Evolutionary conservation across 164 flowering plant genomes (phyloP), one percentile per base, ranked within the genome.

Genomic region (Macadamia tetraphylla): DNA sequence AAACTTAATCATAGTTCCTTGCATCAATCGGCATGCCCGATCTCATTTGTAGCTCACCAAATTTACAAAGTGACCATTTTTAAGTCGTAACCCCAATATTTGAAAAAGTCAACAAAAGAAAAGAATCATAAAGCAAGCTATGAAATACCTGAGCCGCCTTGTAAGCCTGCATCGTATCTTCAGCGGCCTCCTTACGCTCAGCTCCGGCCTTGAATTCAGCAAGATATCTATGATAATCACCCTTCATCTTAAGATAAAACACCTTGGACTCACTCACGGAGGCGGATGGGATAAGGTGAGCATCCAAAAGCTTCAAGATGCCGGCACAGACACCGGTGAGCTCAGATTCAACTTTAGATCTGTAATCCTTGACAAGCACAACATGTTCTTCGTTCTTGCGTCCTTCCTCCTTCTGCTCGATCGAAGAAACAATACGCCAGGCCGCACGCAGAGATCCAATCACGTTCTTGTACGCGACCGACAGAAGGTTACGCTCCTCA

Each of bases 171-270:
- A 91, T 84, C 13, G 94, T 87, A 61, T 85, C 86, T 68, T 88
- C 97, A 1, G 92, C 94, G 8, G 94, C 94, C 57, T 83, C 80
- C 65, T 87, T 87, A 64, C 88, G 68, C 75, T 84, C 90, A 12
- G 73, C 80, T 0, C 89, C 92, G 30, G 74, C 65, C 84, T 88
- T 88, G 59, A 90, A 88, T 81, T 90, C 97, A 0, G 94, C 94
- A 51, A 88, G 49, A 70, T 88, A 91, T 66, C 97, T 61, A 62
- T 86, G 86, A 40, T 91, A 91, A 76, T 91, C 97, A 0, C 94
- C 97, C 76, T 90, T 88, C 97, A 91, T 88, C 86, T 91, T 91
- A 66, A 86, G 65, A 70, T 85, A 91, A 70, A 91, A 91, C 55
- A 91, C 92, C 78, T 82, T 88, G 11, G 87, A 81, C 68, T 88